phyloP scores from a whole-genome alignment of 208 protist species.

The Entamoeba moshkovskii region DNA sequence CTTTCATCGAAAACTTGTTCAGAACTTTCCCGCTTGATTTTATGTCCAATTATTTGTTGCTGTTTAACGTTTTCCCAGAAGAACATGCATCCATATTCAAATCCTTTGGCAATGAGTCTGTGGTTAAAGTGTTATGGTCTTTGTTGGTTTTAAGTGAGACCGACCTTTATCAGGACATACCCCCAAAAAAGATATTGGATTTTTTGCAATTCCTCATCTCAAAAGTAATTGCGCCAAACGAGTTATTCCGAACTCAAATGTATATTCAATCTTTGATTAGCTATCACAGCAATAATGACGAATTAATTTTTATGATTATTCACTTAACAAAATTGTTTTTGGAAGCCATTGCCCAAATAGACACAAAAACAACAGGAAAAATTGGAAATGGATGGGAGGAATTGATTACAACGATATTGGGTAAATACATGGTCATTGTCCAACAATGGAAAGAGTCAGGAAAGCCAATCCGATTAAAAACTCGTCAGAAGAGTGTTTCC shows the following conservation, averaged over 20 bases:
- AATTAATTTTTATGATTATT: neutral
- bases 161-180: neutral
- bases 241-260: neutral
- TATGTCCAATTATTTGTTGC: neutral
- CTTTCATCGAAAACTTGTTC: neutral
- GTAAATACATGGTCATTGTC: neutral
- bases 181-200: neutral
- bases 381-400: neutral
- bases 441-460: neutral
- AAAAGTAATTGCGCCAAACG: neutral
- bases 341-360: neutral
- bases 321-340: neutral
- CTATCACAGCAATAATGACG: neutral
- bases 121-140: neutral
- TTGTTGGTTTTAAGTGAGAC: neutral
- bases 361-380: neutral
- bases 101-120: neutral
- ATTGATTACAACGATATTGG: neutral
- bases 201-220: neutral
- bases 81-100: neutral
- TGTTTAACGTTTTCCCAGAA: neutral
- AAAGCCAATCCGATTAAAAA: neutral
- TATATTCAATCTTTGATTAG: neutral
- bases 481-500: neutral
- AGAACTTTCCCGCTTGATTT: neutral